Evolutionary conservation across 108 stramenopile species (phyloP), one percentile per base, ranked within the genome.

Genomic region (Cyclotella distinguenda): DNA sequence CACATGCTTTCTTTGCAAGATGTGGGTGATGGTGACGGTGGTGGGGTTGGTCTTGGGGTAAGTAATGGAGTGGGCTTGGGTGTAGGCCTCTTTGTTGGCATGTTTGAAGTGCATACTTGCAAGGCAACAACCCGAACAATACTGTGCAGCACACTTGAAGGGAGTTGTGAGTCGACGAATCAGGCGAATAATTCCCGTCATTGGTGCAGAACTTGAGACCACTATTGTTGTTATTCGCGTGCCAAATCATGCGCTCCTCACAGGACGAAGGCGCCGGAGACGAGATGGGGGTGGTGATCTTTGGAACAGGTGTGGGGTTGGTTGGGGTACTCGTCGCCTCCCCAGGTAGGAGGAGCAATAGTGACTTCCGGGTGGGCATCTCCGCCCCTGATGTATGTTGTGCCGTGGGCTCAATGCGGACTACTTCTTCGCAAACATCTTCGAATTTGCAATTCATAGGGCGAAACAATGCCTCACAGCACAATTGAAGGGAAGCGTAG

Each of bases 371-470:
- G n/a, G n/a, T n/a, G n/a, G n/a, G n/a, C n/a, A n/a, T n/a, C n/a
- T n/a, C n/a, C n/a, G n/a, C n/a, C n/a, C n/a, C n/a, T n/a, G n/a
- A n/a, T n/a, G n/a, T n/a, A n/a, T n/a, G n/a, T n/a, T n/a, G n/a
- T n/a, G n/a, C n/a, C n/a, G n/a, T n/a, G n/a, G n/a, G n/a, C n/a
- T n/a, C n/a, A n/a, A n/a, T n/a, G n/a, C n/a, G n/a, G n/a, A n/a
- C n/a, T n/a, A n/a, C n/a, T n/a, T n/a, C n/a, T n/a, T n/a, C n/a
- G 36, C 67, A 58, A 6, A 56, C 54, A 38, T 68, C 57, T 15
- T 22, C 15, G n/a, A 36, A 38, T 7, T 57, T 27, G 55, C 56
- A 56, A 12, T 12, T 16, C 13, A 10, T 32, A 12, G 46, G 38
- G 15, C 46, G 26, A 27, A 58, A 56, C 6, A 56, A 21, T 11